These are phyloP conservation scores for Pseudogymnoascus sp. DNA, from an alignment of 2,329 filamentous ascomycete species.

Conservation along the genomic window DNA sequence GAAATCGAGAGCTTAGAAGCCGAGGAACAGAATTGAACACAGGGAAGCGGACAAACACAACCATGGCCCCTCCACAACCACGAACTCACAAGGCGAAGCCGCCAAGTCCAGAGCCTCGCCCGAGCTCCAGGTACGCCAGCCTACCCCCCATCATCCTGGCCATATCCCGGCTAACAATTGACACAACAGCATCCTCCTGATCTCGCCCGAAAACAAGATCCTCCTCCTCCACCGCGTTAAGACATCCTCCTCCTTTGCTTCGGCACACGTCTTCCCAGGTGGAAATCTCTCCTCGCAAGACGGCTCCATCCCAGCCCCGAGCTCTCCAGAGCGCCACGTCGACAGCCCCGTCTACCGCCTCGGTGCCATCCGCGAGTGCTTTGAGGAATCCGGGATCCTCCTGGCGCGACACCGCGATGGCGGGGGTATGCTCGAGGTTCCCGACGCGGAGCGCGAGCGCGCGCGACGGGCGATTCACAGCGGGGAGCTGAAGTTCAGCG, in stretches of 20 bases:
- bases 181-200: constrained; percentile 60
- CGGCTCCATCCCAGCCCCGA: constrained; percentile 43
- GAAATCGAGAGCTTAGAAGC: background rate
- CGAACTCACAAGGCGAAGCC: background rate
- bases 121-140: background rate
- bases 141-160: background rate
- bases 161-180: background rate
- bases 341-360: constrained; percentile 71
- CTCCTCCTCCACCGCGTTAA: constrained; percentile 80
- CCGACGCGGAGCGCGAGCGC: constrained; percentile 51
- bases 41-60: background rate
- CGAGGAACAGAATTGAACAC: background rate
- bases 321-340: constrained; percentile 51
- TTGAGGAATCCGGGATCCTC: constrained; percentile 89
- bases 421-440: constrained; percentile 53
- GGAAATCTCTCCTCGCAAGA: constrained; percentile 80
- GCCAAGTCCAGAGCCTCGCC: constrained; percentile 1
- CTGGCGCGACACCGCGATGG: constrained; percentile 42
- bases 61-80: background rate
- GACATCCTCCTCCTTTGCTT: constrained; percentile 77
- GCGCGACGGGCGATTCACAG: constrained; percentile 64
- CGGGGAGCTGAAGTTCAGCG: constrained; percentile 55
- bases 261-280: constrained; percentile 91
- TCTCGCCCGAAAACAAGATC: constrained; percentile 82
- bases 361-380: constrained; percentile 82